These are phyloP conservation scores for Amanita fuliginea DNA, from an alignment of 768 basidiomycete species.

Conservation along the genomic window DNA sequence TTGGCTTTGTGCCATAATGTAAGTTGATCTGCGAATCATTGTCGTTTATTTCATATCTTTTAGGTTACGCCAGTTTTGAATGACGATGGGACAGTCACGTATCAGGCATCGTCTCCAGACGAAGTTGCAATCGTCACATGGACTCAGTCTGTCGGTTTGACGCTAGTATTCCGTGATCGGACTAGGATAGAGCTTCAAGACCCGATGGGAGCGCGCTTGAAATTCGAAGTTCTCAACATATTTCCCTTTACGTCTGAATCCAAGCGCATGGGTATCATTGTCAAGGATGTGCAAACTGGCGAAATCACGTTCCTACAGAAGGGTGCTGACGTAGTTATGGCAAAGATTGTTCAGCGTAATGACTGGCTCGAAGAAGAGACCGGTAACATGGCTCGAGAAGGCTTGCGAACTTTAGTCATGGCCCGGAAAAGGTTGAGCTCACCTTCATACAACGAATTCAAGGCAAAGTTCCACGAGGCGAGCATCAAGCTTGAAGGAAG, in stretches of 20 bases:
- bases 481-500: constrained; percentile 70
- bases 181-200: constrained; percentile 79
- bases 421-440: constrained; percentile 67
- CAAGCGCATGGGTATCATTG: constrained; percentile 97
- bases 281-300: constrained; percentile 63
- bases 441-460: constrained; percentile 67
- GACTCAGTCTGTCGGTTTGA: constrained; percentile 92
- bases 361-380: constrained; percentile 99
- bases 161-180: constrained; percentile 82
- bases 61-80: constrained; percentile 94
- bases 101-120: constrained; percentile 97
- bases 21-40: constrained; percentile 16
- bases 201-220: constrained; percentile 48
- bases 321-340: constrained; percentile 98
- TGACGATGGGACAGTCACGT: constrained; percentile 90
- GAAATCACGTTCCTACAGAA: constrained; percentile 91
- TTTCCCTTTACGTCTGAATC: constrained; percentile 99
- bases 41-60: neutral
- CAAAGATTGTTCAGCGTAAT: constrained; percentile 86
- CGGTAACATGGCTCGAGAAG: constrained; percentile 97
- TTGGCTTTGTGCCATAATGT: constrained; percentile 96
- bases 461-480: constrained; percentile 59
- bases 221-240: constrained; percentile 83
- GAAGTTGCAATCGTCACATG: constrained; percentile 98
- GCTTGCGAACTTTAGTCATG: constrained; percentile 88